These are phyloP conservation scores for Papiliotrema terrestris DNA, from an alignment of 1,284 basidiomycete species.

Conservation along the genomic window DNA sequence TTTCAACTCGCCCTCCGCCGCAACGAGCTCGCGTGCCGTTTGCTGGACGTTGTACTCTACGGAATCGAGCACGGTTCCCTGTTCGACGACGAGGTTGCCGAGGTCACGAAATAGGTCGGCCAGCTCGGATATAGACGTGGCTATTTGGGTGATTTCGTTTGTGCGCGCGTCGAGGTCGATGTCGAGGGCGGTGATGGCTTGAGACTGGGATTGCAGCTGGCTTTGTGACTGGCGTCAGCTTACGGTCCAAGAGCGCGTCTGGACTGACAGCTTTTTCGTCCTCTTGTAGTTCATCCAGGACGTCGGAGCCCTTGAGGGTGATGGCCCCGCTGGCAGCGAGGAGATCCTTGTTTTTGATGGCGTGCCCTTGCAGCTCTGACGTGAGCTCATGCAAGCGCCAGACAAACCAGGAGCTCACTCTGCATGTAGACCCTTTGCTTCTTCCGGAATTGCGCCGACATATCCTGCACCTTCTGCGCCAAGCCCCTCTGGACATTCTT, in stretches of 20 bases:
- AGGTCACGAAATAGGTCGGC: constrained; percentile 97
- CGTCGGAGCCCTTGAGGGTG: constrained; percentile 73
- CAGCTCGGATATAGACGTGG: constrained; percentile 82
- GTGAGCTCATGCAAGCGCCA: neutral
- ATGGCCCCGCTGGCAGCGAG: constrained; percentile 74
- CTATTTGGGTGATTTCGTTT: constrained; percentile 83
- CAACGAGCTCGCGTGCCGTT: constrained; percentile 73
- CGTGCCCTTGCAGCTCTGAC: constrained; percentile 84
- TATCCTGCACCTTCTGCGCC: constrained; percentile 89
- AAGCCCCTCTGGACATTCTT: constrained; percentile 96
- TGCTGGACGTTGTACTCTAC: constrained; percentile 98
- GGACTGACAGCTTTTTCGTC: constrained; percentile 66
- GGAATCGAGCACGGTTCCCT: constrained; percentile 92
- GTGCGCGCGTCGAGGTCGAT: constrained; percentile 63
- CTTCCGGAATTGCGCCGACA: constrained; percentile 90
- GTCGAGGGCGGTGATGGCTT: constrained; percentile 51
- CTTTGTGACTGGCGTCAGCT: constrained; percentile 3
- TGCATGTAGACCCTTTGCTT: constrained; percentile 97
- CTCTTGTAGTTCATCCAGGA: constrained; percentile 74
- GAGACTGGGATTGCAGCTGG: constrained; percentile 42
- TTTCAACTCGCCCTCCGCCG: constrained; percentile 79
- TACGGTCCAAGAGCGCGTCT: neutral
- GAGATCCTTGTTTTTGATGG: constrained; percentile 88
- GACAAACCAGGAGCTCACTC: constrained; percentile 60
- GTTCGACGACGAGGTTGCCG: constrained; percentile 89